phyloP scores from a whole-genome alignment of 495 filamentous ascomycete species.

The Elasticomyces elasticus region DNA sequence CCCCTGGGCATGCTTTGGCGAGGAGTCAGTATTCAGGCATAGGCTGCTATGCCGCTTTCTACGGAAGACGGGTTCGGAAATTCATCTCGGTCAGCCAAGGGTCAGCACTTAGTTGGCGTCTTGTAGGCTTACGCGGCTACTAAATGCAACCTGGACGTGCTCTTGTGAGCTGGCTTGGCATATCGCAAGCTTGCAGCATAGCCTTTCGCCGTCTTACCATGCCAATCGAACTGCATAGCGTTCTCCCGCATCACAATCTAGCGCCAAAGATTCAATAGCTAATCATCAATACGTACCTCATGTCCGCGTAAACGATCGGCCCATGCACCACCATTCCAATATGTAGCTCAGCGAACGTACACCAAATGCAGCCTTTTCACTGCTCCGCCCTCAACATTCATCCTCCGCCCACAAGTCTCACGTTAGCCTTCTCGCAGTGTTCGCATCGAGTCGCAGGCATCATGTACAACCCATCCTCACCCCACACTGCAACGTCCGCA shows the following conservation, averaged over 20 bases:
- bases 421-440: not conserved
- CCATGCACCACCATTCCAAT: not conserved
- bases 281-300: not conserved
- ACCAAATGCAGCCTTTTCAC: not conserved
- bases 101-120: too few species aligned
- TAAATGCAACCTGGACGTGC: too few species aligned
- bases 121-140: too few species aligned
- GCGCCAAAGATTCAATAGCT: not conserved
- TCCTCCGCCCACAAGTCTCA: not conserved
- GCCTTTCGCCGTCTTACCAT: too few species aligned
- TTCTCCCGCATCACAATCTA: not conserved
- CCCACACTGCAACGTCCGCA: not conserved
- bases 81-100: too few species aligned
- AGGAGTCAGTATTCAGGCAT: too few species aligned
- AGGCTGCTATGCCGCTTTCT: too few species aligned
- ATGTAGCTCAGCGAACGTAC: not conserved
- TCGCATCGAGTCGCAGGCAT: not conserved
- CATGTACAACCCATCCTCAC: not conserved
- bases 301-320: not conserved
- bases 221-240: too few species aligned
- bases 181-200: too few species aligned
- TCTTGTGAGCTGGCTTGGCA: too few species aligned
- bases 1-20: too few species aligned
- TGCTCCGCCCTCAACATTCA: not conserved
- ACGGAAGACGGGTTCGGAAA: too few species aligned